Conservation (phyloP, 1,139 yeast genomes). For the Yamadazyma triangularis region DNA sequence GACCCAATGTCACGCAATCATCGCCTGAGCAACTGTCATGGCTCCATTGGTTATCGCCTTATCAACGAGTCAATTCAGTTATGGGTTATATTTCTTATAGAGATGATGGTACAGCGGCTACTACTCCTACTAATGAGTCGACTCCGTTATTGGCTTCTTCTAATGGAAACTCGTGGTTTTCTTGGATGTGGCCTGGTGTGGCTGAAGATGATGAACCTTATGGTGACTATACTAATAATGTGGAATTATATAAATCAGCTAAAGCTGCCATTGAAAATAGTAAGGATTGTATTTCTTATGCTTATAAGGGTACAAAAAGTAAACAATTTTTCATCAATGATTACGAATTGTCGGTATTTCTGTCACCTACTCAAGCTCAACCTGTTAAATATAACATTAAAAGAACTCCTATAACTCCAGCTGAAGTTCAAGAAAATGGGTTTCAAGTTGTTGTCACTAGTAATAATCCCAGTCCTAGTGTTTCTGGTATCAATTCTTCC, state of each 20-base stretch:
- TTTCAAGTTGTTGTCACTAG: slow-evolving; percentile 6
- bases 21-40: too few relatives aligned
- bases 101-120: slow-evolving; percentile 1
- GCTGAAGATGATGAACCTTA: slow-evolving; percentile 14
- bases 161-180: too few relatives aligned
- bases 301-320: slow-evolving; percentile 22
- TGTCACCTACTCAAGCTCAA: slow-evolving; percentile 32
- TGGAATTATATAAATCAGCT: slow-evolving; percentile 31
- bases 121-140: not conserved
- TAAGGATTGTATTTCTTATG: slow-evolving; percentile 31
- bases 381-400: slow-evolving; percentile 36
- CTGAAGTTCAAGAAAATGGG: slow-evolving; percentile 30
- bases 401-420: slow-evolving; percentile 32
- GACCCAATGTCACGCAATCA: too few relatives aligned
- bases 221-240: slow-evolving; percentile 16
- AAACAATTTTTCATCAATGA: slow-evolving; percentile 16
- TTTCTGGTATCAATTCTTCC: too few relatives aligned
- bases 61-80: slow-evolving; percentile 3
- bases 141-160: too few relatives aligned
- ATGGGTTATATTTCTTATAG: slow-evolving; percentile 7
- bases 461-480: not conserved
- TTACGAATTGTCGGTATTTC: slow-evolving; percentile 36
- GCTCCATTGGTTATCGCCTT: slow-evolving; percentile 7
- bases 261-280: slow-evolving; percentile 32
- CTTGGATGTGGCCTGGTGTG: slow-evolving; percentile 17